Base-by-base conservation (phyloP, 495 filamentous ascomycete genomes). In the Cairneyella variabilis region DNA sequence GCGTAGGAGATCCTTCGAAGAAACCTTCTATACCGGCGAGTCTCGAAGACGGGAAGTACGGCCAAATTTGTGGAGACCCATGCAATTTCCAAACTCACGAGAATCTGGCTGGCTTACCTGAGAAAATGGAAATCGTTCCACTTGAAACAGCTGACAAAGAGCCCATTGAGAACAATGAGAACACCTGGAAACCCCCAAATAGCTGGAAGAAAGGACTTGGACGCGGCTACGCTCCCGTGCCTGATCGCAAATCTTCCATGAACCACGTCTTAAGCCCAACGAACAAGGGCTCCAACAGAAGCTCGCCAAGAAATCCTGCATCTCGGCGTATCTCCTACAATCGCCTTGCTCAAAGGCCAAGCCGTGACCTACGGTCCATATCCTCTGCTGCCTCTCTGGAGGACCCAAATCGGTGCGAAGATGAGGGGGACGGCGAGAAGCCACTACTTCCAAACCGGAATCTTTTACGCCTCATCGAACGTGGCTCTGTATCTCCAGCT, bases 181-280 rank as follows among this genome's bases (percentile, higher is more conserved):
- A 44, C 11, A 36, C n/a, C 18, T 30, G 38, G 12, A 48, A 48
- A 14, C 14, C 17, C 14, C 27, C 53, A 11, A 36, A 20, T 32
- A 10, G 11, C 16, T 48, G 36, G 17, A 50, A 48, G 25, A 47
- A 32, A 3, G 30, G 40, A 40, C 6, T 41, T 28, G 8, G 21
- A 11, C 21, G 22, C 26, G 42, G 14, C 5, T 57, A 47, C 38
- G 34, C 23, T 7, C 26, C 30, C 3, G 50, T 60, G 39, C 58
- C 58, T 20, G 22, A 18, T 18, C 53, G 58, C 6, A 21, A 28
- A 10, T 60, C 58, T 12, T 60, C 58, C 12, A 56, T 40, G 38
- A 30, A 43, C 16, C 48, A 28, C 16, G 43, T 37, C 50, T 20
- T 56, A 7, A 47, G 39, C 4, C 25, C 51, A 1, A 60, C 27